Conservation (phyloP, 805 yeast genomes). For the Nakazawaea wyomingensis region DNA sequence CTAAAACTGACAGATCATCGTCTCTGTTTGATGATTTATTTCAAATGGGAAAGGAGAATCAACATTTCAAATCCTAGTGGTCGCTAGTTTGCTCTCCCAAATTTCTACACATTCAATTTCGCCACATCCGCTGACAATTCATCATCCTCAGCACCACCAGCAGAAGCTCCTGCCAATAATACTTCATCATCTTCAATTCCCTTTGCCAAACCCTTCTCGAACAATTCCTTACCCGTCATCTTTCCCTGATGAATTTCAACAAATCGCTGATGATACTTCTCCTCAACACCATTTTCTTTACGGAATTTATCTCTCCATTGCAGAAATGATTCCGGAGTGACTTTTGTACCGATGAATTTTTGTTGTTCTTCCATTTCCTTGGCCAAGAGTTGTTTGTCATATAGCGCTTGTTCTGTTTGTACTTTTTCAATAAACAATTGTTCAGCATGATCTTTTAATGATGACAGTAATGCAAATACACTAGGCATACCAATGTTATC, state of each 20-base stretch:
- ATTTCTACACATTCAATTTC: not conserved
- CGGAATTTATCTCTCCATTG: constrained; percentile 74
- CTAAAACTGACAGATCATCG: not conserved
- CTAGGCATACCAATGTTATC: constrained; percentile 89
- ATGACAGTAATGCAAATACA: constrained; percentile 71
- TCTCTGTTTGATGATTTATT: constrained; percentile 7
- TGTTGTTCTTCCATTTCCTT: constrained; percentile 81
- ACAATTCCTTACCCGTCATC: constrained; percentile 83
- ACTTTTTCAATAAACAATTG: constrained; percentile 55
- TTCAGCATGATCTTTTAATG: constrained; percentile 81
- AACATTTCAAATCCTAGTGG: not conserved
- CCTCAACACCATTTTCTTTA: constrained; percentile 65
- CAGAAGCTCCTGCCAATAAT: not conserved
- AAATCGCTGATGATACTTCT: constrained; percentile 46
- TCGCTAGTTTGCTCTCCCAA: no score
- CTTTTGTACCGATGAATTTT: constrained; percentile 88
- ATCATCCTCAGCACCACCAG: constrained; percentile 21
- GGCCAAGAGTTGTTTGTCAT: constrained; percentile 53
- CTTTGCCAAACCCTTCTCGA: constrained; percentile 83
- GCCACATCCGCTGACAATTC: no score
- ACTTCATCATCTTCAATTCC: constrained; percentile 51
- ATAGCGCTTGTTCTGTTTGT: constrained; percentile 43
- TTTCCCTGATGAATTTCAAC: constrained; percentile 64
- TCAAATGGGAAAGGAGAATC: not conserved
- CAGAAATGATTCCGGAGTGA: constrained; percentile 68